Base-by-base conservation (phyloP, 345 rosid genomes). In the Citrus hindsii region DNA sequence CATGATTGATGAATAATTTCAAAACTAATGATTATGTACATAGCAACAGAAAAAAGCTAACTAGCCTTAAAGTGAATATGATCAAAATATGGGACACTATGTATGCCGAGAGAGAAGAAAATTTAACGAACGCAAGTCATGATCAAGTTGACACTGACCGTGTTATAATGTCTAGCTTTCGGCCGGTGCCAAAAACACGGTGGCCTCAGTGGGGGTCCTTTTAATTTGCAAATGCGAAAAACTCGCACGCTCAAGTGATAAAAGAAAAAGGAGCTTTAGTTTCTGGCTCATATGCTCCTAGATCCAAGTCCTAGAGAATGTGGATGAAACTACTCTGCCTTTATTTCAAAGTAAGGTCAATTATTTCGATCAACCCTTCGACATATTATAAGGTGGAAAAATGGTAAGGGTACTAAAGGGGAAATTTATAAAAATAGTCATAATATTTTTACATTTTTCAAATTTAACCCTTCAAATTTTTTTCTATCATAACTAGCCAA, bases 241-340 rank as follows among this genome's bases (percentile, higher is more conserved):
- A 62, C 61, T n/a, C 48, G 10, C 62, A 18, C 30, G 25, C 25
- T 2, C 5, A 56, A 51, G 72, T 61, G 71, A 71, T 46, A 55
- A 28, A 28, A 1, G 40, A 33, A 69, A 32, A 64, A 69, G 63
- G 69, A 35, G 78, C 28, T 69, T 80, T 60, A 32, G 48, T 78
- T 75, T 25, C 75, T 75, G 82, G 75, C 73, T 80, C 67, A 71
- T 66, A 75, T 73, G 78, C 48, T 61, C 53, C 58, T 42, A 1
- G 7, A 16, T 19, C 58, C 58, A 18, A 53, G 21, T 53, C 21
- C 58, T 16, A 51, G 14, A 28, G 30, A 69, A 69, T n/a, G 56
- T 40, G 28, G 30, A 42, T 42, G 66, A 37, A 68, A 5, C 42
- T 53, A n/a, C 61, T 35, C 46, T 9, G 24, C 46, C 22, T 33